A percentile compares a stretch with the other conserved stretches of the same genome.
Evolutionary conservation across 352 stramenopile species (phyloP).

Genomic region (Globisporangium spinosum): DNA sequence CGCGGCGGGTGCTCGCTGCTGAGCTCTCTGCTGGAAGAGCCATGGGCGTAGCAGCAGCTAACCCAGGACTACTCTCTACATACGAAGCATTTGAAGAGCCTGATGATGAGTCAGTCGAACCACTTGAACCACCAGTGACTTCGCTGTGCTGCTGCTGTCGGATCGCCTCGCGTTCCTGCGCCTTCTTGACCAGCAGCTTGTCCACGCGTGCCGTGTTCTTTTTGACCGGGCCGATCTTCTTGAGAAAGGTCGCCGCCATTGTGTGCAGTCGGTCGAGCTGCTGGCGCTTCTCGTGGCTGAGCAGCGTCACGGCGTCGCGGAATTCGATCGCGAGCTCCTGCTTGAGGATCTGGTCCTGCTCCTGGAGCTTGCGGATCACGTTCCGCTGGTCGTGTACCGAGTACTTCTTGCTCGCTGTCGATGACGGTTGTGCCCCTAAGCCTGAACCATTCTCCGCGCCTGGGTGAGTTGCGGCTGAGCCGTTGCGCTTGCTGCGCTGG

Average conservation of each 20-base stretch:
- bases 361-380: conserved; percentile 66
- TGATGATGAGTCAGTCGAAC: conserved; percentile 3
- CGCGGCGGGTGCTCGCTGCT: conserved; percentile 38
- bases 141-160: conserved; percentile 31
- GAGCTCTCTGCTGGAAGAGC: conserved; percentile 28
- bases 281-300: conserved; percentile 51
- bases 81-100: neutral
- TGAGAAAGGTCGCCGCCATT: conserved; percentile 38
- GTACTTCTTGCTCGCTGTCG: conserved; percentile 27
- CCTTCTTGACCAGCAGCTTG: conserved; percentile 39
- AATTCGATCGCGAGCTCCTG: conserved; percentile 70
- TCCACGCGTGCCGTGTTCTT: conserved; percentile 43
- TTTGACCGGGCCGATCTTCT: conserved; percentile 47
- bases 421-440: neutral
- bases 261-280: conserved; percentile 55
- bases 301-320: conserved; percentile 46
- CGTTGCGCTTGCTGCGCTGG: conserved; percentile 11
- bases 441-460: conserved; percentile 1
- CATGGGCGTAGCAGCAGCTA: neutral
- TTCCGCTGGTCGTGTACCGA: conserved; percentile 70
- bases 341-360: conserved; percentile 73
- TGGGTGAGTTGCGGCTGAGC: neutral
- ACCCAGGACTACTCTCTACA: conserved; percentile 8
- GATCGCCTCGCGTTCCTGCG: conserved; percentile 43
- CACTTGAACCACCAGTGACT: neutral